Conservation (phyloP, 1,139 yeast genomes). For the Pichia sp. region DNA sequence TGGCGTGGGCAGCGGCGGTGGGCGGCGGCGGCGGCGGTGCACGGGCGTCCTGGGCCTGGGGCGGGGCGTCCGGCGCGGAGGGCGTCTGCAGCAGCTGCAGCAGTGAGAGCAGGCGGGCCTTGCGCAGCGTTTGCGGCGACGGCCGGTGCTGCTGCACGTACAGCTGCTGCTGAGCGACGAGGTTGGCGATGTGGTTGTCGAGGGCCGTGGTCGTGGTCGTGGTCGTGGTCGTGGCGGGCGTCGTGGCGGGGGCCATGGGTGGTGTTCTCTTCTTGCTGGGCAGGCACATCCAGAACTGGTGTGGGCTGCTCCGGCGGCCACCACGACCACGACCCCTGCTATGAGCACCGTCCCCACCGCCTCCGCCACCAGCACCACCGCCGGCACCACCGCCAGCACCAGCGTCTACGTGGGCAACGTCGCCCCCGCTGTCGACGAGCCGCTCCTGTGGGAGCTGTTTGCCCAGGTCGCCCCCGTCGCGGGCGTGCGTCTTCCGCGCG, state of each 20-base stretch:
- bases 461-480: slow-evolving; percentile 79
- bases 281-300: too few relatives aligned
- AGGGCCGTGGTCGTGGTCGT: too few relatives aligned
- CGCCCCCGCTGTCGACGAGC: slow-evolving; percentile 65
- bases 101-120: background rate
- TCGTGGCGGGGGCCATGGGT: too few relatives aligned
- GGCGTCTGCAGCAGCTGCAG: background rate
- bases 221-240: too few relatives aligned
- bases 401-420: slow-evolving; percentile 81
- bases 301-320: too few relatives aligned
- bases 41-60: too few relatives aligned
- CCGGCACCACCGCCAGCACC: background rate
- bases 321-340: too few relatives aligned
- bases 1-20: background rate
- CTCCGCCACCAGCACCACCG: too few relatives aligned
- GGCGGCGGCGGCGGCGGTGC: too few relatives aligned
- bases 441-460: slow-evolving; percentile 69
- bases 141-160: background rate
- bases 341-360: too few relatives aligned
- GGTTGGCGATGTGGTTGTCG: background rate
- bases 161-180: background rate
- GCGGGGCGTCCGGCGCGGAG: too few relatives aligned
- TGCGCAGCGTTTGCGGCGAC: background rate
- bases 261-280: too few relatives aligned
- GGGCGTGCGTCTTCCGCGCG: slow-evolving; percentile 70